Base-by-base conservation (phyloP, 2,329 filamentous ascomycete genomes). In the Volutella citrinella region DNA sequence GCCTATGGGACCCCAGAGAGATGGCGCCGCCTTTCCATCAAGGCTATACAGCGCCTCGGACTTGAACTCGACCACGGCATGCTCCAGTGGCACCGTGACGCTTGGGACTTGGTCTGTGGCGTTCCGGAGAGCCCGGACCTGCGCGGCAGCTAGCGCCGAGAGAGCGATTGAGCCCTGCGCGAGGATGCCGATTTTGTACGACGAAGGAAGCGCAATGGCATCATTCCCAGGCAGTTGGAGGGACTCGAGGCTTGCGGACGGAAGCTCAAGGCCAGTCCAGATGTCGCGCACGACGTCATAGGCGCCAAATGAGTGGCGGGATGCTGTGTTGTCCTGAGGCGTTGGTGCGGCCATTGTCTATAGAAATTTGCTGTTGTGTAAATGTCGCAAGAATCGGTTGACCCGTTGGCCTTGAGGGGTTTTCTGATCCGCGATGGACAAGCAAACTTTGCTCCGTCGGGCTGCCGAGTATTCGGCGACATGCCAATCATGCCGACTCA, bases 171-270 rank as follows among this genome's bases (percentile, higher is more conserved):
- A 62, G 10, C 65, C 59, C 45, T 78, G 74, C 0, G 74, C 74
- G 1, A 80, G 56, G 22, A 69, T 57, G 1, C 64, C 69, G 11
- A 79, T 64, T 36, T 74, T 76, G 60, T 70, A 78, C 0, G 74
- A 78, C 2, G 72, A 78, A 1, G 66, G 65, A 2, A 65, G 51
- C 5, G 55, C 58, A 5, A 58, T 51, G 1, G 23, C 30, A 15
- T 35, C 12, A 13, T 32, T 13, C 1, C 38, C 41, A 4, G 49
- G 38, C 10, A 56, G 38, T 3, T 8, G 16, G 9, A 55, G 18
- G 4, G 42, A 34, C 13, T 19, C 6, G 7, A 51, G 30, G 1
- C 41, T 24, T 2, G 23, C 14, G 3, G 19, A 6, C 0, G 52
- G 52, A 1, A 54, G 40, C 10, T 17, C 12, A 0, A 55, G 40